Evolutionary conservation across 2,329 filamentous ascomycete species (phyloP).

Genomic region (Colletotrichum paranaense): DNA sequence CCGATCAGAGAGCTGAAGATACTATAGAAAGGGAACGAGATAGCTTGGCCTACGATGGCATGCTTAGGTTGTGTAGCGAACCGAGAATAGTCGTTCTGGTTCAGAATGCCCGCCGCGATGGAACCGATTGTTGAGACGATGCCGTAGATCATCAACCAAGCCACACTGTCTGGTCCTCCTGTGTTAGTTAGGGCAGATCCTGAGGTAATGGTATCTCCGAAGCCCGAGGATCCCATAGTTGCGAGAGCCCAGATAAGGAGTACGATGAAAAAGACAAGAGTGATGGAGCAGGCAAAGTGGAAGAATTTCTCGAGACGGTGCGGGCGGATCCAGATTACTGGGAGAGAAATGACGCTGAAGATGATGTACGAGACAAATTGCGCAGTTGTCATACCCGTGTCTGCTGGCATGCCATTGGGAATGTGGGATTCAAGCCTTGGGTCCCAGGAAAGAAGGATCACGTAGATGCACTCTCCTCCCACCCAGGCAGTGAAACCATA

Average conservation of each 20-base stretch:
- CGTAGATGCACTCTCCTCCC: conserved; percentile 57
- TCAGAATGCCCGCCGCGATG: conserved; percentile 52
- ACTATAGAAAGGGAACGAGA: conserved; percentile 50
- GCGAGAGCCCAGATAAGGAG: conserved; percentile 57
- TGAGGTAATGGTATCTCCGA: conserved; percentile 46
- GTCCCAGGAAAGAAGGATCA: conserved; percentile 58
- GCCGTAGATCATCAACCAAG: conserved; percentile 51
- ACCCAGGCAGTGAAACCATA: conserved; percentile 59
- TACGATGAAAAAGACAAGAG: conserved; percentile 53
- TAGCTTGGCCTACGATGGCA: conserved; percentile 48
- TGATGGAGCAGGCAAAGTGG: conserved; percentile 50
- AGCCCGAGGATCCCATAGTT: conserved; percentile 54
- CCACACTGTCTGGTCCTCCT: conserved; percentile 44
- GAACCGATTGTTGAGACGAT: conserved; percentile 50
- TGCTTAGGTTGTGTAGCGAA: conserved; percentile 45
- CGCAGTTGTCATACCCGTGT: conserved; percentile 56
- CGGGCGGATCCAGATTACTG: conserved; percentile 56
- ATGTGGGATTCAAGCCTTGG: conserved; percentile 55
- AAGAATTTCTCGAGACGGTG: conserved; percentile 56
- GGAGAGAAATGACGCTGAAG: conserved; percentile 56
- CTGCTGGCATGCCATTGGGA: conserved; percentile 52
- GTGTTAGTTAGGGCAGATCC: conserved; percentile 39
- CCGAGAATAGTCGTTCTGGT: conserved; percentile 53
- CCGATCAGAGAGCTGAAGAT: conserved; percentile 50
- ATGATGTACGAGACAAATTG: conserved; percentile 56